Base-by-base conservation (phyloP, 371 early-diverging fungal genomes). In the Aphelidium insulamus region DNA sequence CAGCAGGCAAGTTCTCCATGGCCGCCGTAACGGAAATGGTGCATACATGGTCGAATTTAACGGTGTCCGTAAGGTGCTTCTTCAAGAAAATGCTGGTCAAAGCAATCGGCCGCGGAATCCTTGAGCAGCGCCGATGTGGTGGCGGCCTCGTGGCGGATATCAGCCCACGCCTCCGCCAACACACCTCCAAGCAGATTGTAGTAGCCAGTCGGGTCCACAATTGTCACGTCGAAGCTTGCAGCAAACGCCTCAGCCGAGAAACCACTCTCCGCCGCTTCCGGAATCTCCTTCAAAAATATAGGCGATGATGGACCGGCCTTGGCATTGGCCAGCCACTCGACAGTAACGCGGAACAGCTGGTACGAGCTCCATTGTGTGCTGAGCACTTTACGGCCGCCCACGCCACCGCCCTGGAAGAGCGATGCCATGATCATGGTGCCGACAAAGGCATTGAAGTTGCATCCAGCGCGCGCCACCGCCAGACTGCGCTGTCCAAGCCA, bases 341-440 rank as follows among this genome's bases (percentile, higher is more conserved):
- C 57, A 0, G 77, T 66, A 26, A 78, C 76, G 37, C 74, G 66
- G 37, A 86, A 53, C 38, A 92, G 56, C 44, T 85, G 84, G 49
- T 78, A 83, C 5, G 83, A 75, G 46, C 76, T 77, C 45, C 74
- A 77, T 16, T 65, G 65, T 9, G 72, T 54, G 9, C 64, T 57
- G 16, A 82, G 43, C 32, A 67, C 64, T 35, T 65, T 64, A 4
- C 55, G 54, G 2, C 65, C 70, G 12, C 59, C 57, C 11, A 61
- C 49, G 12, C 60, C 59, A 17, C 71, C 71, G 5, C 62, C 58
- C 34, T 76, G 68, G 33, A 88, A 48, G 27, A 92, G 52, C 44
- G 76, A 85, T 0, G 69, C 80, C 63, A 86, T 68, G 16, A 86
- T 32, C 80, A 88, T 77, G 21, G 73, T 49, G 32, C 78, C 69